Base-by-base conservation (phyloP, 768 basidiomycete genomes). In the Lactarius evosmus region DNA sequence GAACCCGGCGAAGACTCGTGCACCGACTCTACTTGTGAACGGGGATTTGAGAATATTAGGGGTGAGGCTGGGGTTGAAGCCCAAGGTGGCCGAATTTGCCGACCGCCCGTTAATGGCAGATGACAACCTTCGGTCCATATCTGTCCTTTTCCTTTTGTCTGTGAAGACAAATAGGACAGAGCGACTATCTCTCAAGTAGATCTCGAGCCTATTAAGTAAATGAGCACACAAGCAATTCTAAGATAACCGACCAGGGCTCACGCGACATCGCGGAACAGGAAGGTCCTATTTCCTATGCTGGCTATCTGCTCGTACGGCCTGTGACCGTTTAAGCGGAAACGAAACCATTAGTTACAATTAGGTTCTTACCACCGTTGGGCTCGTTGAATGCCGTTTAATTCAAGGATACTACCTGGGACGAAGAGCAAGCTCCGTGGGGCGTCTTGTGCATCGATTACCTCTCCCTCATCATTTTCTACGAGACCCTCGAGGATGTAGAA, bases 121-220 rank as follows among this genome's bases (percentile, higher is more conserved):
- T 8, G 79, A 73, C 12, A 91, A 75, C 30, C 81, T 78, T 34
- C 83, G 79, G 51, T 85, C 82, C 44, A 85, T 78, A 14, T 83
- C 82, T 40, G 83, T 82, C 52, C 91, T 81, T 55, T 83, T 83
- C 65, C 82, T 77, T 70, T 85, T 85, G 63, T 86, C 85, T 25
- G 86, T 75, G 74, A 97, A 95, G 2, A 95, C 89, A 33, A 93
- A 79, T 25, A 98, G 78, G 51, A 97, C 77, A 17, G 92, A 95
- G 7, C 92, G 85, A 68, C 92, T 93, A 69, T 98, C 95, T 69
- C 86, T 88, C 80, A 97, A 93, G 75, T 95, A 96, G 11, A 98
- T 81, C 73, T 98, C 95, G 17, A 97, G 78, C 0, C 93, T 95
- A 55, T 29, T 22, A 30, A 19, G 4, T 19, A 17, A 32, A 44